Conservation (phyloP, 306 rosid genomes). For the Casuarina cunninghamiana region DNA sequence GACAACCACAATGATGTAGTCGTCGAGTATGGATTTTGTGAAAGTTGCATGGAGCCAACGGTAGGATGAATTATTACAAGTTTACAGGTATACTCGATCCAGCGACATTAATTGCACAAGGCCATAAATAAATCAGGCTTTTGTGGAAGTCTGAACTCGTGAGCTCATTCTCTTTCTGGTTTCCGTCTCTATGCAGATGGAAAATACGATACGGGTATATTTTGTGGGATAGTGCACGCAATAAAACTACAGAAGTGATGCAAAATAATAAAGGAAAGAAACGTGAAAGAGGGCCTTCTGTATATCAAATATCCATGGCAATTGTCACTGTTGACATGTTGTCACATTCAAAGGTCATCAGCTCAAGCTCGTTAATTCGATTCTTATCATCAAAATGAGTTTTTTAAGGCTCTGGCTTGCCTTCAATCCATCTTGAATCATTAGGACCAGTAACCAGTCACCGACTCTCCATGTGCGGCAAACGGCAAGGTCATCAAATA, state of each 20-base stretch:
- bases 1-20: constrained; percentile 56
- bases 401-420: not conserved
- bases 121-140: not conserved
- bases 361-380: not conserved
- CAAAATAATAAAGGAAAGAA: not conserved
- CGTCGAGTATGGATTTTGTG: constrained; percentile 36
- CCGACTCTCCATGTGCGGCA: not conserved
- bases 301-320: not conserved
- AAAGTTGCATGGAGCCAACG: constrained; percentile 42
- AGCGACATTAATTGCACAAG: constrained; percentile 21
- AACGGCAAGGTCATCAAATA: not conserved
- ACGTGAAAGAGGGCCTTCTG: not conserved
- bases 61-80: constrained; percentile 30
- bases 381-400: not conserved
- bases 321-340: not conserved
- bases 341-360: not conserved
- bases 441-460: not conserved
- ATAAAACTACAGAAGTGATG: not conserved
- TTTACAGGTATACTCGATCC: constrained; percentile 9
- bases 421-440: not conserved
- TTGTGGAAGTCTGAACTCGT: not conserved
- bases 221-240: not conserved
- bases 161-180: too few species aligned
- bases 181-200: not conserved
- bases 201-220: constrained; percentile 9